Evolutionary conservation across 1,284 basidiomycete species (phyloP).

Genomic region (Waitea zeae): DNA sequence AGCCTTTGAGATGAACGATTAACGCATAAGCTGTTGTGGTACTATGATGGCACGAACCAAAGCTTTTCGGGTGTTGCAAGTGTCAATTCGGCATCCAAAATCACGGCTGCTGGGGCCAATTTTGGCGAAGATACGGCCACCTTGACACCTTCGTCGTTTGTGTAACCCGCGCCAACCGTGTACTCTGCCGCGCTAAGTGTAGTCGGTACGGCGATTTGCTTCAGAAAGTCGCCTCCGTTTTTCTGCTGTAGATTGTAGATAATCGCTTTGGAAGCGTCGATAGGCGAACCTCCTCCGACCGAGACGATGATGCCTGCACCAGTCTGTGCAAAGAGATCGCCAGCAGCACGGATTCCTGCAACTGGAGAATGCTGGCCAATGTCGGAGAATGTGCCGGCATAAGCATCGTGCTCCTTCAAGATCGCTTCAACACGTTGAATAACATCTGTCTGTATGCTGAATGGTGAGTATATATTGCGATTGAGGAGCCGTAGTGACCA

Average conservation of each 20-base stretch:
- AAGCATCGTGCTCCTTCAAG: conserved; percentile 33
- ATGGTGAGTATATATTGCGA: not conserved
- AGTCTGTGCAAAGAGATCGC: conserved; percentile 32
- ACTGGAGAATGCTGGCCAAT: conserved; percentile 68
- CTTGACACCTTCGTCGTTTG: conserved; percentile 57
- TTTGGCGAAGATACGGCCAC: conserved; percentile 30
- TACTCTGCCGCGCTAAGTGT: conserved; percentile 73
- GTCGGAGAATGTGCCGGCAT: conserved; percentile 52
- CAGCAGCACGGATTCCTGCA: conserved; percentile 48
- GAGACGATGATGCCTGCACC: conserved; percentile 53
- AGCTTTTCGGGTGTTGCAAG: conserved; percentile 56
- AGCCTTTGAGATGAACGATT: too few relatives aligned
- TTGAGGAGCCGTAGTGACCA: not conserved
- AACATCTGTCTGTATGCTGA: conserved; percentile 34
- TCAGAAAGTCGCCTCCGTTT: conserved; percentile 23
- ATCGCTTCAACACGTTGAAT: conserved; percentile 40
- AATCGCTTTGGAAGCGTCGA: conserved; percentile 63
- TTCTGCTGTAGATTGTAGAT: conserved; percentile 42
- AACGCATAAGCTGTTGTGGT: not conserved
- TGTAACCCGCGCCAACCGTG: conserved; percentile 56
- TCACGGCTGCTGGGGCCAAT: conserved; percentile 51
- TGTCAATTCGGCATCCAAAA: conserved; percentile 65
- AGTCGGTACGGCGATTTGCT: conserved; percentile 63
- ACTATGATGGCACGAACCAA: conserved; percentile 28
- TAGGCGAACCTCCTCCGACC: conserved; percentile 65